Evolutionary conservation across 2,329 filamentous ascomycete species (phyloP).

Genomic region (Xylaria sp.): DNA sequence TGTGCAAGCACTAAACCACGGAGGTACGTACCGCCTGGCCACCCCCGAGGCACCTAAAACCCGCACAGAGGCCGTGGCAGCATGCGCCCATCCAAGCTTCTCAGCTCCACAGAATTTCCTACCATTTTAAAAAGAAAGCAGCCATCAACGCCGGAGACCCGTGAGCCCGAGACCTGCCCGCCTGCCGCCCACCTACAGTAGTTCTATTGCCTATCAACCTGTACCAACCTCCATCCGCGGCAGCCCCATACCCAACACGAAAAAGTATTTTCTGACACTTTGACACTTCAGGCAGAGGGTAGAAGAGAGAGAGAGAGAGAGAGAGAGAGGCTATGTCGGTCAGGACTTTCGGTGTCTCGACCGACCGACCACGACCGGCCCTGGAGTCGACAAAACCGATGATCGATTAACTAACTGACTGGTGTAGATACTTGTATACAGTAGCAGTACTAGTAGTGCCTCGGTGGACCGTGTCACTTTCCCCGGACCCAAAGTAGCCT

Average conservation of each 20-base stretch:
- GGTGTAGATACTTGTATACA: neutral
- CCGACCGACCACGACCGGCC: conserved; percentile 3
- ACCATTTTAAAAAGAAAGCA: conserved; percentile 33
- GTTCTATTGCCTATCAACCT: conserved; percentile 2
- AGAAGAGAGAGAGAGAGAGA: neutral
- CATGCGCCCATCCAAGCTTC: conserved; percentile 12
- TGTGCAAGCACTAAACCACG: conserved; percentile 9
- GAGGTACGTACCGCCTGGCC: conserved; percentile 31
- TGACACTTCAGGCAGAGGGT: neutral
- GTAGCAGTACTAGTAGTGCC: conserved; percentile 7
- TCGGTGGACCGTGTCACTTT: conserved; percentile 23
- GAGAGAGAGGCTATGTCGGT: neutral
- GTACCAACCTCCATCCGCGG: neutral
- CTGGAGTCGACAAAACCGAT: neutral
- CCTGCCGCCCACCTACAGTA: conserved; percentile 23
- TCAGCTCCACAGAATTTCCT: conserved; percentile 26
- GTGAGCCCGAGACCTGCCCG: conserved; percentile 35
- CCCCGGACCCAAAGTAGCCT: conserved; percentile 27
- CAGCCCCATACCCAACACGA: neutral
- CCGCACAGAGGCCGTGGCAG: conserved; percentile 27
- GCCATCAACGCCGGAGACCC: conserved; percentile 33
- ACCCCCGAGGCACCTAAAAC: conserved; percentile 15
- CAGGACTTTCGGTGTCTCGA: neutral
- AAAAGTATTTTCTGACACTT: too few relatives aligned
- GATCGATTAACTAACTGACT: neutral